Percentiles rank a stretch among this genome's conserved stretches.
Evolutionary conservation across 1,284 basidiomycete species (phyloP).

Genomic region (Rhodofomes roseus): DNA sequence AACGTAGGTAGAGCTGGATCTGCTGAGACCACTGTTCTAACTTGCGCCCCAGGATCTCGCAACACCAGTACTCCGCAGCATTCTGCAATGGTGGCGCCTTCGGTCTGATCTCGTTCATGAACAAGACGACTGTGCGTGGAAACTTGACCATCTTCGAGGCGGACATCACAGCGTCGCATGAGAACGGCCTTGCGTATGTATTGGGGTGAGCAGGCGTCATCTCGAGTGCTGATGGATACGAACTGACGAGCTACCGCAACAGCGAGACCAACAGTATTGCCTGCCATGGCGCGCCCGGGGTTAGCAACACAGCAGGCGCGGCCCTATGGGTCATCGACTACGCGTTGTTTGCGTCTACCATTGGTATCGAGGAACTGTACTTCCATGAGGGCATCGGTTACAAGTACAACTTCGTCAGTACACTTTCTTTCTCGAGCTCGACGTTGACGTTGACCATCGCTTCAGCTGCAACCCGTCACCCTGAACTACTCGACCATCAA

Average conservation of each 20-base stretch:
- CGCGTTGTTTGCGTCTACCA: constrained; percentile 41
- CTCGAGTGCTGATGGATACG: background rate
- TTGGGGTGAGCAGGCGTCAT: constrained; percentile 40
- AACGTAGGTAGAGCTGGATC: constrained; percentile 22
- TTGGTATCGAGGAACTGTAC: constrained; percentile 34
- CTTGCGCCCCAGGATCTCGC: constrained; percentile 46
- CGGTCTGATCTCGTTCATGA: constrained; percentile 56
- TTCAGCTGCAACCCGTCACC: constrained; percentile 52
- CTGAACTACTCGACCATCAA: constrained; percentile 50
- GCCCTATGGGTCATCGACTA: constrained; percentile 71
- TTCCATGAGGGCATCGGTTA: constrained; percentile 44
- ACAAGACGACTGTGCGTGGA: constrained; percentile 51
- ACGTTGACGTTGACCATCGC: background rate
- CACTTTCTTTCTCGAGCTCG: background rate
- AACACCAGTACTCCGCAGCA: constrained; percentile 59
- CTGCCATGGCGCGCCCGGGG: constrained; percentile 57
- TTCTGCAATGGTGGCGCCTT: constrained; percentile 50
- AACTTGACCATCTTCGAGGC: constrained; percentile 49
- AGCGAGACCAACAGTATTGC: constrained; percentile 32
- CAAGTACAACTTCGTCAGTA: constrained; percentile 40
- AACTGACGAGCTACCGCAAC: background rate
- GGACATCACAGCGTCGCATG: constrained; percentile 47
- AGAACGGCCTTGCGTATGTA: constrained; percentile 50
- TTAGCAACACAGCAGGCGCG: constrained; percentile 68
- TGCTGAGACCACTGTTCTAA: background rate